Evolutionary conservation across 495 filamentous ascomycete genomes (phyloP), one percentile per base, ranked within the genome.

Genomic region (Neurospora sp.): DNA sequence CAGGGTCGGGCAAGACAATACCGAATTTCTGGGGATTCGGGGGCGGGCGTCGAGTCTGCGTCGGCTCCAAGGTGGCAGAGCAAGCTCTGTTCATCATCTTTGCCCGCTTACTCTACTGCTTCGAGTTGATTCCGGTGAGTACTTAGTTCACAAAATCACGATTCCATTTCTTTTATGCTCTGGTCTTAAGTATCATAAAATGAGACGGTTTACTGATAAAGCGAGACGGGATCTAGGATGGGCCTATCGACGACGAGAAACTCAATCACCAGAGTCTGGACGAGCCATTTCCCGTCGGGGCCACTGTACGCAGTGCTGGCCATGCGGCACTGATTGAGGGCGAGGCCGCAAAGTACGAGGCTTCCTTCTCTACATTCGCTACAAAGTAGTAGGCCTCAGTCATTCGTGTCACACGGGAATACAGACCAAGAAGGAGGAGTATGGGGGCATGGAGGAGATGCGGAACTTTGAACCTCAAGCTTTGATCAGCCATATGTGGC

Each of bases 51-150:
- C 80, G 85, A 22, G 79, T 85, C 16, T 86, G 85, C 71, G 83
- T 86, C 6, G 85, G 83, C 0, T 86, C 82, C 41, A 77, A 82
- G 68, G 53, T 87, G 18, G 85, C 83, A 3, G 78, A 83, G 68
- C 76, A 78, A 39, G 79, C 76, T 11, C 74, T 87, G 38, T 88
- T 84, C 71, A 75, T 87, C 39, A 81, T 78, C 48, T 75, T 84
- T 71, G 81, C 86, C 12, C 79, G 86, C 0, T 46, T 87, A 35
- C 31, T 79, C 1, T 81, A 84, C 41, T 87, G 85, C 72, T 85
- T 83, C 72, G 80, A 87, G 48, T 76, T 77, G 27, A 35, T 41
- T 8, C 27, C 74, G 39, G 74, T 75, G 18, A 68, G 39, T 16
- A 53, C 20, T 35, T 7, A 3, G 53, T 38, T 72, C 35, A 69